phyloP scores from a whole-genome alignment of 768 basidiomycete genomes.

The Pleurotus giganteus region DNA sequence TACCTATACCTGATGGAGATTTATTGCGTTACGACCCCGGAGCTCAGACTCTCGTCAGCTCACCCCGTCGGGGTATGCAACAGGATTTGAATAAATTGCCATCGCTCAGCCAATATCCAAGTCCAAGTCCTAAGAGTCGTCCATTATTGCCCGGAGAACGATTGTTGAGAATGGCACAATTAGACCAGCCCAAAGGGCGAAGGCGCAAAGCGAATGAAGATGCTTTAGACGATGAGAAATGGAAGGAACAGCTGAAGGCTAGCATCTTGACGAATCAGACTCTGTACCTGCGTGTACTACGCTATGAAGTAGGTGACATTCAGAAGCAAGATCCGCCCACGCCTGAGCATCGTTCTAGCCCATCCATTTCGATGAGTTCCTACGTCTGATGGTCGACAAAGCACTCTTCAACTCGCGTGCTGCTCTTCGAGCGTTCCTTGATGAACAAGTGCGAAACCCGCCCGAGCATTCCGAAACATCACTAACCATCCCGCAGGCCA shows the following conservation, averaged over 20 bases:
- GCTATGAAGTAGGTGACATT: constrained; percentile 53
- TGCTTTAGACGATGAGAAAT: constrained; percentile 32
- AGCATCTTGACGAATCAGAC: constrained; percentile 42
- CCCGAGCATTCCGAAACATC: neutral
- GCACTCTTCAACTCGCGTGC: constrained; percentile 31
- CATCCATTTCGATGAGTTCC: constrained; percentile 52
- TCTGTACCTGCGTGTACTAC: constrained; percentile 56
- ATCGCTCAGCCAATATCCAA: no score
- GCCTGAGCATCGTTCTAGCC: constrained; percentile 37
- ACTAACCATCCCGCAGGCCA: constrained; percentile 36
- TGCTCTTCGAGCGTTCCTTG: constrained; percentile 50
- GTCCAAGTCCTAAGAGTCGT: neutral
- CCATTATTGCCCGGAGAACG: constrained; percentile 6
- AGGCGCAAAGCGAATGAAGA: constrained; percentile 6
- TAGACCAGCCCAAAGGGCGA: constrained; percentile 6
- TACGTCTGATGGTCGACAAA: constrained; percentile 37
- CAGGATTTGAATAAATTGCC: neutral
- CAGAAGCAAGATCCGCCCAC: neutral
- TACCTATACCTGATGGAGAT: neutral
- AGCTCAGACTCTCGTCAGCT: neutral
- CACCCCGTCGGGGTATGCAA: neutral
- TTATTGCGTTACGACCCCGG: constrained; percentile 31
- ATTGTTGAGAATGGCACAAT: constrained; percentile 14
- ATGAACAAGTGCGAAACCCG: constrained; percentile 43
- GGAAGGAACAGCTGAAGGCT: constrained; percentile 40